phyloP scores from a whole-genome alignment of 2,329 filamentous ascomycete species.

The Sclerotinia minor region DNA sequence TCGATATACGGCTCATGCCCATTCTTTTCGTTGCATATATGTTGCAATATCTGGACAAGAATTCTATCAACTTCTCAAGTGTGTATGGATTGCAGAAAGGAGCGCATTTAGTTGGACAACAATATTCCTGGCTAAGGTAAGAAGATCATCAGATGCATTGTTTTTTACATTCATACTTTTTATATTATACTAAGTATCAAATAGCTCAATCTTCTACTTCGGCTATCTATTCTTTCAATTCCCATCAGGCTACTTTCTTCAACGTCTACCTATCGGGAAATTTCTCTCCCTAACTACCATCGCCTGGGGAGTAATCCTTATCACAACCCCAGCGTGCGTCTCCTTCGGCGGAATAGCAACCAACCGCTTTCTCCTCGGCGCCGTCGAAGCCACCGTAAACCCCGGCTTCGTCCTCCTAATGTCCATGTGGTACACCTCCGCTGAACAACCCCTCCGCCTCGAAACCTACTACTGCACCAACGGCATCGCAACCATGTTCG shows the following conservation, averaged over 20 bases:
- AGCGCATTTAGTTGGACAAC: constrained; percentile 49
- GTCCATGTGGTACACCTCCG: constrained; percentile 45
- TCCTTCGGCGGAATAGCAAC: constrained; percentile 62
- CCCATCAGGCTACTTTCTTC: constrained; percentile 49
- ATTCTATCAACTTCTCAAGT: constrained; percentile 53
- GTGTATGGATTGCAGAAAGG: constrained; percentile 51
- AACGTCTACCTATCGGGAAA: constrained; percentile 51
- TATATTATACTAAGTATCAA: background rate
- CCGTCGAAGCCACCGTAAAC: constrained; percentile 56
- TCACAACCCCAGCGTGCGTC: constrained; percentile 52
- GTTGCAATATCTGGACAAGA: constrained; percentile 64
- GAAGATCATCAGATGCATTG: background rate
- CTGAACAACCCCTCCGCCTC: constrained; percentile 44
- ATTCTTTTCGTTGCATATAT: constrained; percentile 59
- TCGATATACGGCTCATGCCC: constrained; percentile 56
- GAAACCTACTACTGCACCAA: constrained; percentile 46
- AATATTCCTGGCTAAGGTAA: constrained; percentile 53
- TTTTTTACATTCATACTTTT: background rate
- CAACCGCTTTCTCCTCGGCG: constrained; percentile 56
- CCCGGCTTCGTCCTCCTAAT: constrained; percentile 49
- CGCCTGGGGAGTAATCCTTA: constrained; percentile 51
- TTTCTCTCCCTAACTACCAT: constrained; percentile 49
- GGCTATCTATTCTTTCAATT: constrained; percentile 51
- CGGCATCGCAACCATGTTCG: constrained; percentile 50
- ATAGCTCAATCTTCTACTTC: constrained; percentile 53